Evolutionary conservation across 169 alveolate species (phyloP).

Genomic region (Eimeria praecox): DNA sequence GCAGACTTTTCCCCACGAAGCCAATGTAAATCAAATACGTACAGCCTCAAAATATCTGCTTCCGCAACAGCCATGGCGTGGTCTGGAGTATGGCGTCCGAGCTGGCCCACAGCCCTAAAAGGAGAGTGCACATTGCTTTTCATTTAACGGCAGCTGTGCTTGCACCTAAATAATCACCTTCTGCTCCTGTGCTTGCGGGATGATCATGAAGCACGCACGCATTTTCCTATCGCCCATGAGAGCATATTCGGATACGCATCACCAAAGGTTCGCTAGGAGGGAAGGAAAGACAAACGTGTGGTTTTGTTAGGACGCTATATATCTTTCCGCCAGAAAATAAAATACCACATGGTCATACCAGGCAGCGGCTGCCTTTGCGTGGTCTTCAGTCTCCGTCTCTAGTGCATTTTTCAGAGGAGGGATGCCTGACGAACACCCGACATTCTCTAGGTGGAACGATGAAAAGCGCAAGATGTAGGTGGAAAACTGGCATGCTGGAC

Average conservation of each 20-base stretch:
- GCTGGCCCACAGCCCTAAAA: slow-evolving; percentile 91
- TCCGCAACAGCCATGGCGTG: slow-evolving; percentile 96
- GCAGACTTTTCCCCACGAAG: background rate
- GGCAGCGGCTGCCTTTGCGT: slow-evolving; percentile 95
- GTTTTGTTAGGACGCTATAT: no score
- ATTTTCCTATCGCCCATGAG: no score
- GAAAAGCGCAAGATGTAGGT: background rate
- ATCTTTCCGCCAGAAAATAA: no score
- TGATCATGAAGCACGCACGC: no score
- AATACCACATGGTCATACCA: slow-evolving; percentile 84
- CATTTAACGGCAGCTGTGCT: background rate
- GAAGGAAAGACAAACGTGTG: background rate
- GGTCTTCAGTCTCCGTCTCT: slow-evolving; percentile 95
- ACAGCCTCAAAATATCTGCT: slow-evolving; percentile 92
- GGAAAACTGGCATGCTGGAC: background rate
- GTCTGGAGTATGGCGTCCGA: slow-evolving; percentile 96
- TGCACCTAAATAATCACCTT: no score
- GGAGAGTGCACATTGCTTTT: background rate
- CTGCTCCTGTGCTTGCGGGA: background rate
- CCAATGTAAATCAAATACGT: background rate
- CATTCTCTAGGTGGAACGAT: background rate
- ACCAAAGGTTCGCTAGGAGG: background rate
- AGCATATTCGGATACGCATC: background rate
- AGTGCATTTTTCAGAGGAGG: slow-evolving; percentile 96
- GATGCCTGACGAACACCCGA: slow-evolving; percentile 85